Conservation (phyloP, 2,329 filamentous ascomycete species). For the Lanzia echinophila region DNA sequence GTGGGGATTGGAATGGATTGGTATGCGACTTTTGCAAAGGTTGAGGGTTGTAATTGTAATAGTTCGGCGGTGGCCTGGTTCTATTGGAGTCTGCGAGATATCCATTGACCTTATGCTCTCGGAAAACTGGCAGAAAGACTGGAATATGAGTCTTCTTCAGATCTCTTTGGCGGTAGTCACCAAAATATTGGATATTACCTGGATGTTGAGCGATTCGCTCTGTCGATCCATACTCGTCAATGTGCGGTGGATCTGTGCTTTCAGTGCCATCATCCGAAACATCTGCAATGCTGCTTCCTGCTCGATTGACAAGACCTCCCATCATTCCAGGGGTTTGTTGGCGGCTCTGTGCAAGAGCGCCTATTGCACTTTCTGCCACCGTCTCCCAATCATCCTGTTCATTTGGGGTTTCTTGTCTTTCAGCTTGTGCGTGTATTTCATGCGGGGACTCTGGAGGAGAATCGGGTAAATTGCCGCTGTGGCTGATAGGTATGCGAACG, state of each 20-base stretch:
- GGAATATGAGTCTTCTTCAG: constrained; percentile 23
- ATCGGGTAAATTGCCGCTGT: constrained; percentile 13
- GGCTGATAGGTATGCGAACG: constrained; percentile 21
- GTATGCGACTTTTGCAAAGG: constrained; percentile 20
- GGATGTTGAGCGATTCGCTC: constrained; percentile 27
- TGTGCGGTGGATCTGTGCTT: constrained; percentile 11
- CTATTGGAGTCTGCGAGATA: constrained; percentile 26
- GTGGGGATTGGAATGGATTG: constrained; percentile 25
- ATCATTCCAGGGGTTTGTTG: constrained; percentile 10
- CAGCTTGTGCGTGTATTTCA: not conserved
- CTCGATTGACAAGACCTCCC: constrained; percentile 15
- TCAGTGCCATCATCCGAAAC: constrained; percentile 19
- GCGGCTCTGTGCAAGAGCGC: constrained; percentile 1
- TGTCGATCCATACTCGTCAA: constrained; percentile 21
- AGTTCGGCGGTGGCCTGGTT: constrained; percentile 13
- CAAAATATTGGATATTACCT: constrained; percentile 19
- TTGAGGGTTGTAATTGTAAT: constrained; percentile 12
- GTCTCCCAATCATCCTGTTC: constrained; percentile 29
- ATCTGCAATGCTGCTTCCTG: constrained; percentile 29
- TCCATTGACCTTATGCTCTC: constrained; percentile 27
- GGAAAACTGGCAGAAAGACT: constrained; percentile 22
- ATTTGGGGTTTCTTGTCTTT: not conserved
- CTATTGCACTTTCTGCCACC: constrained; percentile 21
- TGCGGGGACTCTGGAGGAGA: constrained; percentile 7
- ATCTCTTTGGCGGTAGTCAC: constrained; percentile 26